Evolutionary conservation across 2,329 filamentous ascomycete genomes (phyloP), one percentile per base, ranked within the genome.

Genomic region (Calycina herbarum): DNA sequence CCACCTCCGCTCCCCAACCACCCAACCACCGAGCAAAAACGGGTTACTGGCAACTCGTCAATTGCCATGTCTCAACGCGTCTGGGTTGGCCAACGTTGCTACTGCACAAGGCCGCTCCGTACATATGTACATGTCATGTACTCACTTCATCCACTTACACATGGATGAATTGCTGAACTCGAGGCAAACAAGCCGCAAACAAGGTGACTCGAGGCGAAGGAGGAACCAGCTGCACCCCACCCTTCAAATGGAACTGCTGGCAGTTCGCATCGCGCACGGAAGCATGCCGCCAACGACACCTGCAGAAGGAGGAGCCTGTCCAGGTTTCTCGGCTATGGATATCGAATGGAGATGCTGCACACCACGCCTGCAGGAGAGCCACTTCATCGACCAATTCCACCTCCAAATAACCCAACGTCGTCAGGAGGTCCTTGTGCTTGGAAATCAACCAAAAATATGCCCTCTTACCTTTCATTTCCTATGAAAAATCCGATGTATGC

Each of bases 91-190:
- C 45, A 48, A 48, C 15, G 11, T 24, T 20, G 10, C 11, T 57
- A 24, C 54, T 31, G 27, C 31, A 57, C 31, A 31, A 57, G 27
- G 54, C 24, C 29, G 27, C 54, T 31, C 0, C 54, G 54, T 33
- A 57, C 51, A 57, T 57, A 57, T 57, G 51, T 57, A 57, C 54
- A 31, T 57, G 54, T 35, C 31, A 56, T 56, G 11, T 29, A 31
- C 51, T 29, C 54, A 27, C 45, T 51, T 24, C n/a, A 51, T 51
- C 45, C 45, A 51, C n/a, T 51, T 27, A 51, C 45, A 51, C 45
- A 51, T 51, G 45, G 45, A 57, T 31, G 13, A 20, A 57, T n/a
- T 29, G 54, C 27, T 35, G 54, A 57, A 33, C 51, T 54, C 48
- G 24, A 20, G 24, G 51, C 11, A 29, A 33, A 31, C 54, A 24